Evolutionary conservation across 2,329 filamentous ascomycete genomes (phyloP), one percentile per base, ranked within the genome.

Genomic region (Colletotrichum sojae): DNA sequence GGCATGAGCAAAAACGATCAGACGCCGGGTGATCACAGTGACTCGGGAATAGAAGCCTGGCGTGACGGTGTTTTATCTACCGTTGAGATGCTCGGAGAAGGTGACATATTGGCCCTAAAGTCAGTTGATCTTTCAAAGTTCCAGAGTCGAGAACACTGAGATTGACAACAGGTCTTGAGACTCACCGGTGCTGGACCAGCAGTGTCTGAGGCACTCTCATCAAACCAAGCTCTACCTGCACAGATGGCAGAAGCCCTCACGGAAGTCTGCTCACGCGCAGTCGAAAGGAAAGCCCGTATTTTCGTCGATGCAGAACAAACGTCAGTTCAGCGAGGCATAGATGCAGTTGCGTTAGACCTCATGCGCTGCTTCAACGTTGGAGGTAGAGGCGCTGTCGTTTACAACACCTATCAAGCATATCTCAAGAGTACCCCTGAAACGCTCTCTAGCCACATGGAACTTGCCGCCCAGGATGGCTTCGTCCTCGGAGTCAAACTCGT

Each of bases 281-380:
- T 88, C 3, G 83, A 88, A 40, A 89, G 91, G 55, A 89, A 91
- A 20, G 89, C 97, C 2, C 87, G 89, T 2, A 85, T 97, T 1
- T 88, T 97, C 2, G 93, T 97, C 70, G 94, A 97, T 71, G 95
- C 94, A 1, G 95, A 98, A 81, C 93, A 97, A 79, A 90, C 91
- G 67, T 86, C 88, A 63, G 87, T 95, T 27, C 93, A 97, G 80
- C 83, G 87, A 4, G 94, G 94, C 8, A 95, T 97, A 69, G 91
- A 95, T 77, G 86, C 89, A 73, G 95, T 94, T 91, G 93, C 91
- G 6, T 80, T 96, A 55, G 82, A 86, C 20, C 91, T 94, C 73
- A 93, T 94, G 83, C 88, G 89, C 74, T 89, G 88, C 76, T 95
- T 93, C 83, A 97, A 97, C 83, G 87, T 83, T 70, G 82, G 80